A percentile compares a stretch with the other conserved stretches of the same genome.
Conservation (phyloP, 2,329 filamentous ascomycete species). For the Sporothrix mexicana region DNA sequence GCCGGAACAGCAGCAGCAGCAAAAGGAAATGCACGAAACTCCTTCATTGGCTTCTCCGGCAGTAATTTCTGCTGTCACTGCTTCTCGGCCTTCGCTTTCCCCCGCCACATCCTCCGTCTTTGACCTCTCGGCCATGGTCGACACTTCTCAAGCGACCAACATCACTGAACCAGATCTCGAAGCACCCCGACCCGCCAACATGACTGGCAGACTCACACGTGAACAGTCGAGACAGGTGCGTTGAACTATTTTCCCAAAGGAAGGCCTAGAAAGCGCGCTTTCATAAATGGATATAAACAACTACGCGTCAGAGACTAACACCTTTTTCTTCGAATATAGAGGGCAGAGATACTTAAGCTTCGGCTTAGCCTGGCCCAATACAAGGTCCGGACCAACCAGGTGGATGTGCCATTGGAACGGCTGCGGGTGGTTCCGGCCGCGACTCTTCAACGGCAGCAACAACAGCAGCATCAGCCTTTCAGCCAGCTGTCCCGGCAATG, state of each 20-base stretch:
- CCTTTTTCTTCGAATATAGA: slow-evolving; percentile 47
- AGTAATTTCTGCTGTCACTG: background rate
- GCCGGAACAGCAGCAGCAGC: background rate
- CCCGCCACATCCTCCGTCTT: slow-evolving; percentile 58
- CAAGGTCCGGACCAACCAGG: slow-evolving; percentile 76
- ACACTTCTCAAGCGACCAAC: slow-evolving; percentile 56
- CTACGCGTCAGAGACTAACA: background rate
- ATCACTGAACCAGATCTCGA: slow-evolving; percentile 56
- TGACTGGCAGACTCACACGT: slow-evolving; percentile 46
- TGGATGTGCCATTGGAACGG: slow-evolving; percentile 66
- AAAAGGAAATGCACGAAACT: too few relatives aligned
- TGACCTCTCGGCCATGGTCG: slow-evolving; percentile 52
- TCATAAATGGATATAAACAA: background rate
- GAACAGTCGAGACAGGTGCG: slow-evolving; percentile 60
- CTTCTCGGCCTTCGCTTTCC: slow-evolving; percentile 41
- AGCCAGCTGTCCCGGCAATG: slow-evolving; percentile 27
- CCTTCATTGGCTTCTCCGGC: background rate
- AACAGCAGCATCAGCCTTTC: slow-evolving; percentile 3
- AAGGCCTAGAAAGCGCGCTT: too few relatives aligned
- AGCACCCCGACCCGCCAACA: slow-evolving; percentile 37
- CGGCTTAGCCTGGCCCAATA: slow-evolving; percentile 75
- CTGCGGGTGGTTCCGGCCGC: slow-evolving; percentile 53
- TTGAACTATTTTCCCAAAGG: too few relatives aligned
- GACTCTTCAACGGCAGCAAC: slow-evolving; percentile 28
- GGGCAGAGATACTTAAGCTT: slow-evolving; percentile 69